Conservation (phyloP, 2,329 filamentous ascomycete genomes). For the Venturiaceae sp. region DNA sequence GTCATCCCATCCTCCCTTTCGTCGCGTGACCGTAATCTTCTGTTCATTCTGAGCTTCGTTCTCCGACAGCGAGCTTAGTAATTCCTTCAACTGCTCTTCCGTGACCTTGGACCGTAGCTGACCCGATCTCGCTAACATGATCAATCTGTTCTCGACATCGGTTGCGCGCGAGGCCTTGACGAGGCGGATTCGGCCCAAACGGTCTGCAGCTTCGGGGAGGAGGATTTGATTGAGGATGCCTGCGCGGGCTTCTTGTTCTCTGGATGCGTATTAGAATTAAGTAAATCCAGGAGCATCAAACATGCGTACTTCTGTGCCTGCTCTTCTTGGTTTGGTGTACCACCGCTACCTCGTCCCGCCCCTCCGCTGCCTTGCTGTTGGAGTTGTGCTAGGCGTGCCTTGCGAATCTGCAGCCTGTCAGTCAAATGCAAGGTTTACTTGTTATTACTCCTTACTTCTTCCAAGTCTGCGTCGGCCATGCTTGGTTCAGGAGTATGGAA, state of each 20-base stretch:
- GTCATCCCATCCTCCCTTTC: conserved; percentile 78
- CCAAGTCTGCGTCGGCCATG: conserved; percentile 59
- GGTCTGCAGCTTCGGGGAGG: conserved; percentile 84
- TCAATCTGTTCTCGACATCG: conserved; percentile 86
- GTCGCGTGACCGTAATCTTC: conserved; percentile 76
- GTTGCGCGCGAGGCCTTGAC: conserved; percentile 87
- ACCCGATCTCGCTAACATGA: conserved; percentile 80
- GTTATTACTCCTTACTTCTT: conserved; percentile 37
- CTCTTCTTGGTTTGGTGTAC: conserved; percentile 18
- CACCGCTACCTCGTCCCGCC: conserved; percentile 42
- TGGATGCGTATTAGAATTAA: neutral
- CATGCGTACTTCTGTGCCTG: conserved; percentile 4
- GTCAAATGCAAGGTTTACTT: neutral
- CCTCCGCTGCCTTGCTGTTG: conserved; percentile 57
- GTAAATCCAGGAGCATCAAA: neutral
- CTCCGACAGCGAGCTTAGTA: conserved; percentile 77
- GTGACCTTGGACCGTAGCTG: conserved; percentile 83
- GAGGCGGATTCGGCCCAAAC: conserved; percentile 84
- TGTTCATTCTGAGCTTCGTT: conserved; percentile 54
- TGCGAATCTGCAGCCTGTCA: conserved; percentile 57
- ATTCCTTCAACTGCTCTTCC: conserved; percentile 86
- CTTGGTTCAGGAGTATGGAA: neutral
- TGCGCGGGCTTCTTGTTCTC: conserved; percentile 59
- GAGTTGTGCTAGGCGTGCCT: conserved; percentile 87
- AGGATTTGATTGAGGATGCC: conserved; percentile 86